Evolutionary conservation across 225 moss, liverwort and hornwort genomes (phyloP).

Genomic region (Polytrichum formosum): DNA sequence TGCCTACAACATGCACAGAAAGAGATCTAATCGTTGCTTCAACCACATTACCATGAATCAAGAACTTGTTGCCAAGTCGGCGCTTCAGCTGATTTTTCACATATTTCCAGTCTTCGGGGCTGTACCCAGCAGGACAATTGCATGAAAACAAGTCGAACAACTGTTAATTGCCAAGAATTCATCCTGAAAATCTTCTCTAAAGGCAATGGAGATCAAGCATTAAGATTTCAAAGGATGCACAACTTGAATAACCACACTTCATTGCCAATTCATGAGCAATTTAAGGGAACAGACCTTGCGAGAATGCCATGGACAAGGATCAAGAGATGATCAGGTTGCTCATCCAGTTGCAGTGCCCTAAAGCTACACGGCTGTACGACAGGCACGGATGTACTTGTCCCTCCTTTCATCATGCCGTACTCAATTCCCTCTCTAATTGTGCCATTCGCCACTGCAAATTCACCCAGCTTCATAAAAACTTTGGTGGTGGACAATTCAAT

Average conservation of each 20-base stretch:
- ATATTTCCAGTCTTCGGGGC: conserved; percentile 79
- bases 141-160: background rate
- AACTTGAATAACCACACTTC: too few species aligned
- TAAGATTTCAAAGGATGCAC: too few species aligned
- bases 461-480: background rate
- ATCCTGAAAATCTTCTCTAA: background rate
- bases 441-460: conserved; percentile 27
- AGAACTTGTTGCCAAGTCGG: conserved; percentile 68
- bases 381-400: conserved; percentile 17
- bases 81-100: conserved; percentile 58
- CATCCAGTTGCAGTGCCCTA: conserved; percentile 26
- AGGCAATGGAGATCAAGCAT: background rate
- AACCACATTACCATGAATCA: conserved; percentile 62
- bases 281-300: conserved; percentile 44
- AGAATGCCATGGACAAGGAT: conserved; percentile 95
- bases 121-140: conserved; percentile 15
- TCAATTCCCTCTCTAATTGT: conserved; percentile 17
- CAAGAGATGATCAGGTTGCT: conserved; percentile 80
- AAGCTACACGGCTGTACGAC: conserved; percentile 24
- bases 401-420: conserved; percentile 13
- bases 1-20: background rate
- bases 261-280: too few species aligned
- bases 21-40: background rate
- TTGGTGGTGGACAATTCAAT: too few species aligned
- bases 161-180: background rate